Base-by-base conservation (phyloP, 176 grass and related monocot genomes). In the Triticum monococcum region DNA sequence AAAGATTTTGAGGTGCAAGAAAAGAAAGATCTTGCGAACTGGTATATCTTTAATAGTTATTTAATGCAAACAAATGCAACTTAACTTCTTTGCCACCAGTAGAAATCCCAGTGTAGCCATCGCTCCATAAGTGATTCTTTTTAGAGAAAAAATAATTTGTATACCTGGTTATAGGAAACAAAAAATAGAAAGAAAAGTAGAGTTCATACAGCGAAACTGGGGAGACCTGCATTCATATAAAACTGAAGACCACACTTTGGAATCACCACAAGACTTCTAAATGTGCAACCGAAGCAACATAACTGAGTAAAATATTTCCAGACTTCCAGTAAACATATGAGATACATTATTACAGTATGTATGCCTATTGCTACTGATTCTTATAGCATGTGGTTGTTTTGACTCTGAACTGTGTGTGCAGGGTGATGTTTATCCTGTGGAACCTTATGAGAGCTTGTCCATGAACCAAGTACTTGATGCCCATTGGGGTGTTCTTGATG, bases 401-500 rank as follows among this genome's bases (percentile, higher is more conserved):
- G 57, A 81, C 22, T 80, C 56, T 68, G 64, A 86, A 80, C 48
- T 79, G 7, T 82, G 25, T 75, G 3, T 89, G 56, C 82, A 99
- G 97, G 97, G 97, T 65, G 94, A 99, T 94, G 97, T 99, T 59
- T 99, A 96, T 91, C 97, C 97, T 7, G 90, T 96, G 31, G 97
- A 99, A 86, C 72, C 78, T 24, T 91, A 88, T 22, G 90, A 90
- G 14, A 89, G 59, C 54, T 85, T 89, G 59, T 86, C 83, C 18
- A 83, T 68, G 64, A 91, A 89, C 78, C 93, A 90, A 91, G 85
- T 99, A 65, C 97, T 99, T 68, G 97, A 99, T 91, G 97, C 97
- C 81, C 88, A 99, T 71, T 99, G 97, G 94, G 92, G 97, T 41
- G 92, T 99, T 82, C 86, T 99, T 85, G 82, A 94, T 80, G 94